These are phyloP conservation scores for Mycena amicta DNA, from an alignment of 768 basidiomycete genomes.

Conservation along the genomic window DNA sequence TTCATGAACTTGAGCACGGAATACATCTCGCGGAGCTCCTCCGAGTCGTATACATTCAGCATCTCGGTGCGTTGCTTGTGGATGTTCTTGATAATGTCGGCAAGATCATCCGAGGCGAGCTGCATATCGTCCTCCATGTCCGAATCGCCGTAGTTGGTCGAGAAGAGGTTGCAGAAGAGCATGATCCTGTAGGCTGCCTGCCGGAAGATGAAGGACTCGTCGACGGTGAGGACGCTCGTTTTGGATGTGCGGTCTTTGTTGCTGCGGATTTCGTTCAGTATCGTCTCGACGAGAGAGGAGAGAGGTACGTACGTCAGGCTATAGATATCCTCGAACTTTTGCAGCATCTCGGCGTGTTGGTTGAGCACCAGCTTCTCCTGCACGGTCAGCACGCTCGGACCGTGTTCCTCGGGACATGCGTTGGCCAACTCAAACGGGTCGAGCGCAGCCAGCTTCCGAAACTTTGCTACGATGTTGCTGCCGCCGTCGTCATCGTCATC, in stretches of 20 bases:
- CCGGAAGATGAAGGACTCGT: conserved; percentile 28
- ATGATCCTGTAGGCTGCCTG: conserved; percentile 26
- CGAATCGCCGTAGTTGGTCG: too few species aligned
- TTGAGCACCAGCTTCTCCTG: not conserved
- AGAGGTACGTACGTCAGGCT: not conserved
- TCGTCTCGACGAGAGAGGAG: not conserved
- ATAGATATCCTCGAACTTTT: conserved; percentile 3
- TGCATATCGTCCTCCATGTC: not conserved
- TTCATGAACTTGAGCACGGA: conserved; percentile 6
- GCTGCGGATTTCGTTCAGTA: conserved; percentile 10
- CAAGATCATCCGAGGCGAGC: not conserved
- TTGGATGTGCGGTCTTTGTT: conserved; percentile 26
- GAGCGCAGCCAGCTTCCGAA: not conserved
- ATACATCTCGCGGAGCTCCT: conserved; percentile 6
- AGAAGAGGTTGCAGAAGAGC: conserved; percentile 17
- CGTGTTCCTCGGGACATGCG: not conserved
- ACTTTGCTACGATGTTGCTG: too few species aligned
- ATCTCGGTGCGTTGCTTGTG: conserved; percentile 5
- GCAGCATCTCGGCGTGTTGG: not conserved
- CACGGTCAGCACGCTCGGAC: not conserved
- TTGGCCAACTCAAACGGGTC: not conserved
- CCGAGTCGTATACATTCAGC: conserved; percentile 1
- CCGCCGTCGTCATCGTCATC: not conserved
- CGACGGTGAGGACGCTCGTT: conserved; percentile 21
- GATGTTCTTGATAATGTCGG: not conserved